Evolutionary conservation across 2,329 filamentous ascomycete species (phyloP).

Genomic region (Aspergillus felis): DNA sequence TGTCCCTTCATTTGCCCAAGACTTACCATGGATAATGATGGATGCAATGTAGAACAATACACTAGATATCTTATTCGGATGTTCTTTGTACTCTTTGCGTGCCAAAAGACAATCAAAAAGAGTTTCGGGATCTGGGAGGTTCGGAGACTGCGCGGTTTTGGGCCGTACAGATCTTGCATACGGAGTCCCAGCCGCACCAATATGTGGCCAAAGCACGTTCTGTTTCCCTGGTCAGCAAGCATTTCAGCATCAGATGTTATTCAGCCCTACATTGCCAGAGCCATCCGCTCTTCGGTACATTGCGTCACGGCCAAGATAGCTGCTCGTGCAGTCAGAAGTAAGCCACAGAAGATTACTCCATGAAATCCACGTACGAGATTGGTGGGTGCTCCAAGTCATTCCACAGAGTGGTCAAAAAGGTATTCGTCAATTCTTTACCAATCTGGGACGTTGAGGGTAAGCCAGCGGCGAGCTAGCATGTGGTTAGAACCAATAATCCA

Average conservation of each 20-base stretch:
- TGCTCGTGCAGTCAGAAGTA: conserved; percentile 10
- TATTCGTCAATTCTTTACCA: conserved; percentile 43
- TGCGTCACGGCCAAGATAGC: conserved; percentile 36
- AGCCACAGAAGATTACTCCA: conserved; percentile 22
- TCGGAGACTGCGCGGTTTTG: conserved; percentile 53
- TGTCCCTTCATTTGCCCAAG: neutral
- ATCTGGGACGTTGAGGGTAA: conserved; percentile 34
- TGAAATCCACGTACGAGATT: conserved; percentile 38
- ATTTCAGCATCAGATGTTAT: conserved; percentile 12
- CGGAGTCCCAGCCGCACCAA: conserved; percentile 62
- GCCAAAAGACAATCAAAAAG: conserved; percentile 67
- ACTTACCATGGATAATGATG: conserved; percentile 57
- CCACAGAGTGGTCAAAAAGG: conserved; percentile 53
- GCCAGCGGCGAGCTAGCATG: conserved; percentile 32
- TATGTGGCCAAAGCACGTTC: conserved; percentile 59
- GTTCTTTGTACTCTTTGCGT: conserved; percentile 58
- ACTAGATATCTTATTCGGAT: conserved; percentile 69
- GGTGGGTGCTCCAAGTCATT: conserved; percentile 54
- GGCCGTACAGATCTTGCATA: conserved; percentile 66
- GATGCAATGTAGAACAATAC: conserved; percentile 72
- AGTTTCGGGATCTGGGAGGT: conserved; percentile 61
- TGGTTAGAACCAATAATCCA: conserved; percentile 1
- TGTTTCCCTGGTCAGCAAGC: conserved; percentile 41
- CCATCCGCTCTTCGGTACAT: conserved; percentile 35
- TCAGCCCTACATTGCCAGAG: conserved; percentile 35